Evolutionary conservation across 1,284 basidiomycete genomes (phyloP), one percentile per base, ranked within the genome.

Genomic region (Cerrena zonata): DNA sequence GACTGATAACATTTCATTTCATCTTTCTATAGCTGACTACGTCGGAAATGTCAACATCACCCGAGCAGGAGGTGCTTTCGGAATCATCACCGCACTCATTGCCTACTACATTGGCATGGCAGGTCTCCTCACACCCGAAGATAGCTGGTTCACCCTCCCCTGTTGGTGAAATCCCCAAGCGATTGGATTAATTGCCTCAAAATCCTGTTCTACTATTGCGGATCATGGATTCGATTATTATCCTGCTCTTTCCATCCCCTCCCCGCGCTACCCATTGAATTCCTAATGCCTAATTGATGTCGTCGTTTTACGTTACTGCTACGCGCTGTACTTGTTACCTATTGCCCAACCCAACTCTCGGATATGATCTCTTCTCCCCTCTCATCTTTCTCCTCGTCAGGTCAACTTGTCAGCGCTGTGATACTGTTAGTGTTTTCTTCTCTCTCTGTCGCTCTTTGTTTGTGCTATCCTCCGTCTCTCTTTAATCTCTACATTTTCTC

Each of bases 1-100:
- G 13, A 11, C 22, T 15, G 21, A 18, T 47, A 41, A 47, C 50
- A 18, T 21, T 27, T 3, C 30, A 21, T 44, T 26, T n/a, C 23
- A 4, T 22, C 30, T 22, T 45, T n/a, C n/a, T n/a, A 21, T 50
- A 61, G 64, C 54, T 41, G 47, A 57, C 36, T 55, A 64, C 58
- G 47, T 46, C 15, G 44, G 45, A 19, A 58, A 54, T 5, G 42
- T 51, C 2, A 51, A 46, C 11, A 44, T 65, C 12, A 51, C 45
- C 62, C 86, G 80, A 60, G 87, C 84, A 2, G 91, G 90, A 41
- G 92, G 92, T 48, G 79, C 68, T 1, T 66, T 91, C 26, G 92
- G 91, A 26, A 74, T 84, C 49, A 55, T 84, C 50, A 86, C 86
- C 19, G 84, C 83, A 0, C 64, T 79, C 54, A 65, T 86, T 57